Percentiles rank a stretch among this genome's conserved stretches.
Conservation (phyloP, 768 basidiomycete genomes). For the Lentinus tigrinus region DNA sequence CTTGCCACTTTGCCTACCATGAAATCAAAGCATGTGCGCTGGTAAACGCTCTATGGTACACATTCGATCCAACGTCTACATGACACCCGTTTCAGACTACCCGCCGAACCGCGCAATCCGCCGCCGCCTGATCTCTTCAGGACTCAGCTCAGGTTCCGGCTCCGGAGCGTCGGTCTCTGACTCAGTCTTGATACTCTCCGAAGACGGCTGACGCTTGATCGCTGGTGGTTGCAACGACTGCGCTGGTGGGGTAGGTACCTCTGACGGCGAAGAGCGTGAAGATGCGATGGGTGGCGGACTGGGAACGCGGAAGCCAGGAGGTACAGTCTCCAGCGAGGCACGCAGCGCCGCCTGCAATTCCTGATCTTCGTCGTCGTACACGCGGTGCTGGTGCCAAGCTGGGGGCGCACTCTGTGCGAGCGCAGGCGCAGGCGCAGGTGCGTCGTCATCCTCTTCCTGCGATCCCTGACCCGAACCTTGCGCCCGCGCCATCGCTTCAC, state of each 20-base stretch:
- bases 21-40: not conserved
- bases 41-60: not conserved
- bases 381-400: conserved; percentile 34
- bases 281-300: conserved; percentile 19
- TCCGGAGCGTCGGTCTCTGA: conserved; percentile 29
- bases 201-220: conserved; percentile 22
- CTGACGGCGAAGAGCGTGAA: not conserved
- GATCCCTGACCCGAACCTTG: conserved; percentile 18
- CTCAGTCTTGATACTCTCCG: conserved; percentile 31
- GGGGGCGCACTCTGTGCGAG: not conserved
- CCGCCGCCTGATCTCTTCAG: conserved; percentile 68
- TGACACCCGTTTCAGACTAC: conserved; percentile 14
- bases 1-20: not conserved
- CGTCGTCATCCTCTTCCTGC: conserved; percentile 22
- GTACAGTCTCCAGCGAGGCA: conserved; percentile 72
- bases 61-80: not conserved
- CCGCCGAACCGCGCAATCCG: conserved; percentile 65
- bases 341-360: conserved; percentile 85
- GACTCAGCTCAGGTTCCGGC: conserved; percentile 37
- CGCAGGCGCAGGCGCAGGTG: not conserved
- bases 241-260: conserved; percentile 1
- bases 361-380: conserved; percentile 85
- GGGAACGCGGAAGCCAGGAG: conserved; percentile 46
- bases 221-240: not conserved
- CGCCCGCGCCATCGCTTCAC: conserved; percentile 45